These are phyloP conservation scores for Chlorella vulgaris DNA, from an alignment of 139 green algal species.

Conservation along the genomic window DNA sequence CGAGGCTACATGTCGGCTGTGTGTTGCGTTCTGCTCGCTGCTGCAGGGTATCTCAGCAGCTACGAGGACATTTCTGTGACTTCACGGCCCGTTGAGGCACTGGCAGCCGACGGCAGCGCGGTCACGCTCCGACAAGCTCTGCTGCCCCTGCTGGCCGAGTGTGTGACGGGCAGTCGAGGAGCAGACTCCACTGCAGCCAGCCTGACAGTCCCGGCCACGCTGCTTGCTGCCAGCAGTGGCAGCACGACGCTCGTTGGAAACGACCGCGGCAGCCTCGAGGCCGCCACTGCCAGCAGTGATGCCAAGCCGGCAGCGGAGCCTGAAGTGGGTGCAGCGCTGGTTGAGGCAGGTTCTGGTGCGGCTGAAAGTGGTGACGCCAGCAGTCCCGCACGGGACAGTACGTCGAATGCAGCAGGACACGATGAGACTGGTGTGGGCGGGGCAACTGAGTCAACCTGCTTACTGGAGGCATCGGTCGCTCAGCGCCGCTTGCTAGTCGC, in stretches of 20 bases:
- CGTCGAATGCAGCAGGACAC: not conserved
- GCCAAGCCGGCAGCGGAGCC: not conserved
- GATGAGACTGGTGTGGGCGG: too few species aligned
- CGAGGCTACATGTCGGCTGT: not conserved
- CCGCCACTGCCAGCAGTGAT: not conserved
- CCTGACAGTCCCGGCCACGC: not conserved
- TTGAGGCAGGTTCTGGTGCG: too few species aligned
- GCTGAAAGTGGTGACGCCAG: too few species aligned
- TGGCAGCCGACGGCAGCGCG: conserved; percentile 29
- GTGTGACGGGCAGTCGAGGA: not conserved
- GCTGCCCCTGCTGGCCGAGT: conserved; percentile 34
- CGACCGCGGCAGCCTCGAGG: not conserved
- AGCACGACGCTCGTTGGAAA: too few species aligned
- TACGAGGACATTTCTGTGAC: conserved; percentile 41
- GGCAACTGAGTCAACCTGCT: not conserved
- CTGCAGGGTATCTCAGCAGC: conserved; percentile 31
- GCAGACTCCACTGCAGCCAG: not conserved
- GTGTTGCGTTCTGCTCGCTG: not conserved
- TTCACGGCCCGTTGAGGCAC: conserved; percentile 35
- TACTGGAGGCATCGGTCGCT: not conserved
- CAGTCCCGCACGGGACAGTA: too few species aligned
- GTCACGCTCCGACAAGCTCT: conserved; percentile 47
- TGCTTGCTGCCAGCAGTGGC: not conserved
- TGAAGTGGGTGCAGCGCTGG: conserved; percentile 20
- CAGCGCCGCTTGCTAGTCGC: conserved; percentile 38